phyloP scores from a whole-genome alignment of 2,329 filamentous ascomycete genomes.

The Sphaerulina musiva region DNA sequence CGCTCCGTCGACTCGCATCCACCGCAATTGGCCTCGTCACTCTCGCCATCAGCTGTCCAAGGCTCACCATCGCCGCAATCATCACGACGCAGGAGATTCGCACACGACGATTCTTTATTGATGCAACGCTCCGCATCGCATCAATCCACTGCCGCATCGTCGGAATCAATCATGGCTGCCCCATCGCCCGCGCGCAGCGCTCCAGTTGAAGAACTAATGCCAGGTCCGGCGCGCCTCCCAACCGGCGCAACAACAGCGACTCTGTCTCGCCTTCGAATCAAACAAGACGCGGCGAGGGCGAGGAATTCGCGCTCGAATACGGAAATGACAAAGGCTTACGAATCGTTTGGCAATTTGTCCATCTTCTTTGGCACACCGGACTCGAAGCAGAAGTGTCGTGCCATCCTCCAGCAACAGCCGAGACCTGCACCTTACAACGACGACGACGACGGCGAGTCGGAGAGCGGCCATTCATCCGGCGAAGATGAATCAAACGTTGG shows the following conservation, averaged over 20 bases:
- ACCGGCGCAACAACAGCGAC: background rate
- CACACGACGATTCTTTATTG: background rate
- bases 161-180: background rate
- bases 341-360: background rate
- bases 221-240: background rate
- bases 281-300: background rate
- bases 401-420: slow-evolving; percentile 9
- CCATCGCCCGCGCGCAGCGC: background rate
- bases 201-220: background rate
- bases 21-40: too few relatives aligned
- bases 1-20: too few relatives aligned
- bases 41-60: too few relatives aligned
- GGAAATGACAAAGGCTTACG: background rate
- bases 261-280: background rate
- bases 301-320: background rate
- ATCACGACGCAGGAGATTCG: background rate
- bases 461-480: background rate
- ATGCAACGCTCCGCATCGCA: background rate
- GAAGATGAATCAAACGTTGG: background rate
- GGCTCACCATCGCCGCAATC: background rate
- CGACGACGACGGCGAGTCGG: background rate
- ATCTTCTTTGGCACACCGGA: slow-evolving; percentile 8
- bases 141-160: background rate
- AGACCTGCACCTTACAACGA: background rate
- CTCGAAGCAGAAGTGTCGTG: slow-evolving; percentile 9